These are phyloP conservation scores for Raphanus sativus DNA, from an alignment of 345 rosid genomes.

Conservation along the genomic window DNA sequence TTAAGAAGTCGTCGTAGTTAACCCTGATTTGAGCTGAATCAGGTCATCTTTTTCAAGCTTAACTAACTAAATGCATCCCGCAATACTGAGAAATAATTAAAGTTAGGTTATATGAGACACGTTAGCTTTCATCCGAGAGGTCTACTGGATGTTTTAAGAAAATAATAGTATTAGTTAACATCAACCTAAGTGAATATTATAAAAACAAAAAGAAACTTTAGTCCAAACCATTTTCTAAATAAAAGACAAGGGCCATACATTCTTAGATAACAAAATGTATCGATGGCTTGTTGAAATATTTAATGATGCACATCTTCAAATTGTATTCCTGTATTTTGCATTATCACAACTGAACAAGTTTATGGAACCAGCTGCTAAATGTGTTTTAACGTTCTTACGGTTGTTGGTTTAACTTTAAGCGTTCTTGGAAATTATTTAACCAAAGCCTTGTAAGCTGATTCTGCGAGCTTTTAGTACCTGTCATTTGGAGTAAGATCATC, in stretches of 20 bases:
- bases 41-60: constrained; percentile 17
- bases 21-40: constrained; percentile 18
- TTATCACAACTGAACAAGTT: neutral
- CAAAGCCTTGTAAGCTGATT: neutral
- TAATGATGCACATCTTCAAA: neutral
- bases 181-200: neutral
- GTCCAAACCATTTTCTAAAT: neutral
- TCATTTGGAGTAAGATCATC: neutral
- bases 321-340: neutral
- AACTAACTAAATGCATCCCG: neutral
- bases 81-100: neutral
- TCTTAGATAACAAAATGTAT: neutral
- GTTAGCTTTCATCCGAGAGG: neutral
- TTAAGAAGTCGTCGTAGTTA: constrained; percentile 18
- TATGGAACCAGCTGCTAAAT: neutral
- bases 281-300: neutral
- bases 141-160: neutral
- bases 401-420: neutral
- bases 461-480: neutral
- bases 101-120: neutral
- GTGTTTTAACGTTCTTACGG: neutral
- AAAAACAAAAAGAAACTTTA: neutral
- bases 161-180: neutral
- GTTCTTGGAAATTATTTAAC: neutral
- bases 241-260: neutral